phyloP scores from a whole-genome alignment of 2,329 filamentous ascomycete genomes.

The Aspergillus glaucus region DNA sequence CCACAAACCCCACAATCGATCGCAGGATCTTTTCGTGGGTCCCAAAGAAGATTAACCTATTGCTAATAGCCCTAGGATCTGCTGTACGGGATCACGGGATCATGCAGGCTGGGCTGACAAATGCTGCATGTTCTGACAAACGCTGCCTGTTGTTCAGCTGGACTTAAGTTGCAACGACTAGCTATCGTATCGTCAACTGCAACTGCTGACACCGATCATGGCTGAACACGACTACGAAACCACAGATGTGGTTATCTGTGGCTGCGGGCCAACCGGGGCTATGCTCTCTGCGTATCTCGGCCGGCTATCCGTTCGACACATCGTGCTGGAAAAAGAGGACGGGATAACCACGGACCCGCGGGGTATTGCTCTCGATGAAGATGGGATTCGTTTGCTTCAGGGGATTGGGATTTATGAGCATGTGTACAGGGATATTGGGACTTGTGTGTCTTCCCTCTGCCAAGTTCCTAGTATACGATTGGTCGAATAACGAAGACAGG shows the following conservation, averaged over 20 bases:
- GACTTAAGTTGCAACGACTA: too few relatives aligned
- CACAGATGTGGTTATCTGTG: conserved; percentile 27
- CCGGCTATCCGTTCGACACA: conserved; percentile 15
- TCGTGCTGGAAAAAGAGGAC: conserved; percentile 24
- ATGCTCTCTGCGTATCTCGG: conserved; percentile 24
- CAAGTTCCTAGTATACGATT: too few relatives aligned
- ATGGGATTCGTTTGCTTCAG: conserved; percentile 26
- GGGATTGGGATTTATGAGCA: conserved; percentile 22
- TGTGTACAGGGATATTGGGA: conserved; percentile 23
- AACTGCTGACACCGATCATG: neutral
- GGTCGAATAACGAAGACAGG: conserved; percentile 2
- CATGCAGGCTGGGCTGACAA: too few relatives aligned
- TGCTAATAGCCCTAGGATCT: too few relatives aligned
- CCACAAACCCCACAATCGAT: too few relatives aligned
- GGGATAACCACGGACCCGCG: conserved; percentile 28
- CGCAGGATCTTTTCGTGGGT: too few relatives aligned
- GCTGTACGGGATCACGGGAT: too few relatives aligned
- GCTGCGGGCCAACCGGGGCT: conserved; percentile 29
- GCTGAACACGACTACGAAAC: conserved; percentile 8
- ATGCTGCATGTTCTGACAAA: too few relatives aligned
- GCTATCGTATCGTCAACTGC: too few relatives aligned
- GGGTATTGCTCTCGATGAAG: conserved; percentile 29
- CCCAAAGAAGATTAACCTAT: too few relatives aligned
- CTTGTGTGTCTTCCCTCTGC: too few relatives aligned
- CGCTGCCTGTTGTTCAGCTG: too few relatives aligned